Base-by-base conservation (phyloP, 768 basidiomycete species). In the Lactarius hatsudake region DNA sequence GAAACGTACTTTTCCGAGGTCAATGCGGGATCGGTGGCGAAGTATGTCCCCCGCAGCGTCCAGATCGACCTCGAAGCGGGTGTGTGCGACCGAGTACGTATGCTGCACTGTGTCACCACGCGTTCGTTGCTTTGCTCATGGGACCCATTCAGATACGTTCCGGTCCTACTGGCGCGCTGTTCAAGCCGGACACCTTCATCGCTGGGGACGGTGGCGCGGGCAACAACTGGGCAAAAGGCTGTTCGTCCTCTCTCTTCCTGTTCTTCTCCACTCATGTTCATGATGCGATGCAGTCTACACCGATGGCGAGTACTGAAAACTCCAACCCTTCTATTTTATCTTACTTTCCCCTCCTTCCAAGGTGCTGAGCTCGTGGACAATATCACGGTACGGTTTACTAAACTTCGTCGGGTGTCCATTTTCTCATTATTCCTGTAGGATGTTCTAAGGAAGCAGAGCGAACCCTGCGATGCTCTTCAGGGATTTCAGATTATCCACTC, bases 161-260 rank as follows among this genome's bases (percentile, higher is more conserved):
- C 32, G 91, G 93, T 13, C 77, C 83, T 2, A 78, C 91, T 45
- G 94, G 94, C 3, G 72, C 74, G 9, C 81, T 98, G 7, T 97
- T 95, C 79, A 85, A 88, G 59, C 96, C 96, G 2, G 94, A 95
- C 74, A 96, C 93, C 2, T 96, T 84, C 74, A 75, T 95, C 57
- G 84, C 85, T 43, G 83, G 86, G 7, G 77, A 83, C 54, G 79
- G 80, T 65, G 83, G 86, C 59, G 88, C 94, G 0, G 95, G 94
- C 20, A 97, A 98, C 73, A 96, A 96, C 70, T 97, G 93, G 91
- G 94, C 94, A 18, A 96, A 97, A 79, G 93, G 92, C 83, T 92
- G 91, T 92, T 72, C 78, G 89, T 78, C 10, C 80, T 51, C 43
- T 51, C n/a, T 57, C 42, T 58, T 57, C 0, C 69, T 62, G 26